Conservation (phyloP, 2,329 filamentous ascomycete species). For the Aciculosporium take region DNA sequence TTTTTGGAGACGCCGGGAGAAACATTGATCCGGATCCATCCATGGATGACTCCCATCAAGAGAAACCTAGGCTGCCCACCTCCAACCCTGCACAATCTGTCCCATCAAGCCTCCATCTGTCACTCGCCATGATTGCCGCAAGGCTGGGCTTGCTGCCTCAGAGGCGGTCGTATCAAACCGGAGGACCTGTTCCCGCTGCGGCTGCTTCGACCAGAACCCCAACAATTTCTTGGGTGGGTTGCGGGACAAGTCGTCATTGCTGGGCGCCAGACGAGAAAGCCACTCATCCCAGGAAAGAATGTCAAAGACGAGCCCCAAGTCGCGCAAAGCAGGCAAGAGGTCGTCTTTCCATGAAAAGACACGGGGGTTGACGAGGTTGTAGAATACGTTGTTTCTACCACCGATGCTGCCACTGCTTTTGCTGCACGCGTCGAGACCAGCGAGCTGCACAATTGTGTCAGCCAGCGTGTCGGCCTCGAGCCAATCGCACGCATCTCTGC, state of each 20-base stretch:
- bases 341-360: slow-evolving; percentile 35
- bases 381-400: slow-evolving; percentile 17
- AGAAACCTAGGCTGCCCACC: neutral
- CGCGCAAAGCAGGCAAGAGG: slow-evolving; percentile 31
- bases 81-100: neutral
- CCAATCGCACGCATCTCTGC: neutral
- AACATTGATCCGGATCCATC: too few relatives aligned
- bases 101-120: neutral
- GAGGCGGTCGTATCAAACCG: neutral
- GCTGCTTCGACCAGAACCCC: slow-evolving; percentile 25
- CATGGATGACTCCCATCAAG: too few relatives aligned
- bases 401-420: slow-evolving; percentile 20
- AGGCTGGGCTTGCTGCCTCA: neutral
- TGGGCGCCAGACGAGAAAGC: slow-evolving; percentile 26
- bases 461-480: slow-evolving; percentile 15
- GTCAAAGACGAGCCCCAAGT: slow-evolving; percentile 27
- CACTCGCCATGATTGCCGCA: neutral
- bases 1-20: too few relatives aligned
- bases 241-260: slow-evolving; percentile 25
- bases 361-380: slow-evolving; percentile 34
- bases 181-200: neutral
- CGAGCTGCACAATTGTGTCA: slow-evolving; percentile 29
- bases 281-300: slow-evolving; percentile 29
- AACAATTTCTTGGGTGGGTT: slow-evolving; percentile 32
- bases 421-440: slow-evolving; percentile 29